These are phyloP conservation scores for Cyclotella choctawhatcheeana DNA, from an alignment of 108 stramenopile genomes.

Conservation along the genomic window DNA sequence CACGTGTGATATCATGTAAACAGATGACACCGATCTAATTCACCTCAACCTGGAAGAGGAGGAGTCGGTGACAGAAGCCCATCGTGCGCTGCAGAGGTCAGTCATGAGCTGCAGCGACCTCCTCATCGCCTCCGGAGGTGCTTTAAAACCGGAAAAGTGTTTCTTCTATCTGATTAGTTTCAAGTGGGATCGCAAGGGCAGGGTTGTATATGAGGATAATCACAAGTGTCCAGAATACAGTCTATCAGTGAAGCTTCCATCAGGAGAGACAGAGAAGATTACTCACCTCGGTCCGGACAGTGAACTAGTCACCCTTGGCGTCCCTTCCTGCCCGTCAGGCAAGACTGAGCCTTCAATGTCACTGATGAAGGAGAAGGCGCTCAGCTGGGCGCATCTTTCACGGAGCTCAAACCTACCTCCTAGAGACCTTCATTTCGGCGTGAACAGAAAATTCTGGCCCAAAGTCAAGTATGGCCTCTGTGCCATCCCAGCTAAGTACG, in stretches of 20 bases:
- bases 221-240: background rate
- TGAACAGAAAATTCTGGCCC: too few species aligned
- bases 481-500: too few species aligned
- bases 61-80: background rate
- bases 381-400: too few species aligned
- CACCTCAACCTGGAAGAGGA: conserved; percentile 6
- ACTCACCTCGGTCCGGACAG: background rate
- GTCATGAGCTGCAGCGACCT: conserved; percentile 9
- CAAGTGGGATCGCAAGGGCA: background rate
- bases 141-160: conserved; percentile 13
- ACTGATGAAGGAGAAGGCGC: background rate
- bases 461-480: too few species aligned
- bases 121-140: conserved; percentile 9
- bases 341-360: background rate
- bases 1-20: background rate
- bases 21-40: conserved; percentile 5
- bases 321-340: background rate
- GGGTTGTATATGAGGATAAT: background rate
- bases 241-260: background rate
- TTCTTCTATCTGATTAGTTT: conserved; percentile 4
- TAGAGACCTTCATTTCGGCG: too few species aligned
- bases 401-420: too few species aligned
- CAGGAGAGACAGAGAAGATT: background rate
- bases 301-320: background rate
- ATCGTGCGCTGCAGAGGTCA: background rate